A percentile compares a stretch with the other conserved stretches of the same genome.
Conservation (phyloP, 2,329 filamentous ascomycete species). For the Fusarium staphyleae region DNA sequence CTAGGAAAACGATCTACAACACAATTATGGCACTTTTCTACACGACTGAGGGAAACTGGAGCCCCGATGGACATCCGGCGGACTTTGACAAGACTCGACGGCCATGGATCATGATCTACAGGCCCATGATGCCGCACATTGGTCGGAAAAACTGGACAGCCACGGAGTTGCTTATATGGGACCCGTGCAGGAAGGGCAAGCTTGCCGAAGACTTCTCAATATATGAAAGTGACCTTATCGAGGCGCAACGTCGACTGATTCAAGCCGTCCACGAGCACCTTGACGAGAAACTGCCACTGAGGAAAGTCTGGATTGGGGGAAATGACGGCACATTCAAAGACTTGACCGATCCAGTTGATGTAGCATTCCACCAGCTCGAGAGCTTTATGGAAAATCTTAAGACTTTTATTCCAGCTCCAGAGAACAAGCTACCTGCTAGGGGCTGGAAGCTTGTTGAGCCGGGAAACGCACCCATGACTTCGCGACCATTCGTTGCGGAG, state of each 20-base stretch:
- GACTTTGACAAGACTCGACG: conserved; percentile 44
- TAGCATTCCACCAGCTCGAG: conserved; percentile 50
- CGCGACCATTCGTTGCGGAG: conserved; percentile 11
- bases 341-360: conserved; percentile 50
- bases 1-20: conserved; percentile 12
- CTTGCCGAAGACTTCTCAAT: conserved; percentile 28
- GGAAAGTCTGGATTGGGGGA: conserved; percentile 56
- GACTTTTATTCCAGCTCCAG: conserved; percentile 47
- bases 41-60: conserved; percentile 52
- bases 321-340: conserved; percentile 35
- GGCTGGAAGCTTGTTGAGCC: conserved; percentile 51
- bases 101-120: conserved; percentile 60
- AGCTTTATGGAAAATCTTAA: conserved; percentile 45
- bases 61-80: conserved; percentile 31
- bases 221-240: conserved; percentile 49
- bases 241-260: conserved; percentile 56
- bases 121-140: conserved; percentile 51
- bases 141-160: conserved; percentile 35
- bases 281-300: conserved; percentile 43
- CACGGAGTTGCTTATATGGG: conserved; percentile 64
- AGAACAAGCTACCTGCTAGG: conserved; percentile 37
- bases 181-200: conserved; percentile 46
- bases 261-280: conserved; percentile 43
- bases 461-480: conserved; percentile 4
- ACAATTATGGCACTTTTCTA: conserved; percentile 57